These are phyloP conservation scores for Podosphaera leucotricha DNA, from an alignment of 2,329 filamentous ascomycete species.

Conservation along the genomic window DNA sequence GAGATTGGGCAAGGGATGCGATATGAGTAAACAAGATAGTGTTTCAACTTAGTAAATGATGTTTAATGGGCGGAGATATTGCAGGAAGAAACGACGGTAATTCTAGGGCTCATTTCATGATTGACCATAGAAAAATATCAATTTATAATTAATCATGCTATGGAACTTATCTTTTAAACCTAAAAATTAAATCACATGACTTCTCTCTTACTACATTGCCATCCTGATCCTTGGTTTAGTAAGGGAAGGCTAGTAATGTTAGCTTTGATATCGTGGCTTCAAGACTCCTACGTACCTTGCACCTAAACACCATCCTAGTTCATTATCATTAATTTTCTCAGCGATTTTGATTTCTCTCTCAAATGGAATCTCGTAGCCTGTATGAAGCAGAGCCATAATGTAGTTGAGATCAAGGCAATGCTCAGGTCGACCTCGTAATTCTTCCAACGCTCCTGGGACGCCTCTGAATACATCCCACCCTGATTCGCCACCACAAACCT, in stretches of 20 bases:
- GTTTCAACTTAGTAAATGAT: too few relatives aligned
- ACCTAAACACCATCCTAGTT: constrained; percentile 92
- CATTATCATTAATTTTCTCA: constrained; percentile 96
- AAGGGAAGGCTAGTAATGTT: constrained; percentile 46
- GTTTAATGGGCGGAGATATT: too few relatives aligned
- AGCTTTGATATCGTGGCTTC: background rate
- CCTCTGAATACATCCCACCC: constrained; percentile 62
- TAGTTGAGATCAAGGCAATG: constrained; percentile 92
- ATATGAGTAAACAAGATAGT: too few relatives aligned
- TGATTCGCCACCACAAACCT: constrained; percentile 58
- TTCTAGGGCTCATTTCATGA: background rate
- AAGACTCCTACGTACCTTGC: constrained; percentile 44
- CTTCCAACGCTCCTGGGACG: constrained; percentile 53
- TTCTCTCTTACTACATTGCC: constrained; percentile 70
- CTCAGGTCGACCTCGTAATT: constrained; percentile 64
- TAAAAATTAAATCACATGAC: constrained; percentile 26
- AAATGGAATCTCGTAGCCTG: constrained; percentile 93
- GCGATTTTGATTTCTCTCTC: constrained; percentile 91
- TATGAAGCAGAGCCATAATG: constrained; percentile 79
- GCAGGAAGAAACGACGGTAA: too few relatives aligned
- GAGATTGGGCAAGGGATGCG: too few relatives aligned
- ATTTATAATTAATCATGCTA: too few relatives aligned
- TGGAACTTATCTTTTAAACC: background rate
- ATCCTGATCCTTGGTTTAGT: constrained; percentile 59
- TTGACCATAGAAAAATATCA: background rate